Evolutionary conservation across 371 early-diverging fungal species (phyloP).

Genomic region (Gilbertella persicaria): DNA sequence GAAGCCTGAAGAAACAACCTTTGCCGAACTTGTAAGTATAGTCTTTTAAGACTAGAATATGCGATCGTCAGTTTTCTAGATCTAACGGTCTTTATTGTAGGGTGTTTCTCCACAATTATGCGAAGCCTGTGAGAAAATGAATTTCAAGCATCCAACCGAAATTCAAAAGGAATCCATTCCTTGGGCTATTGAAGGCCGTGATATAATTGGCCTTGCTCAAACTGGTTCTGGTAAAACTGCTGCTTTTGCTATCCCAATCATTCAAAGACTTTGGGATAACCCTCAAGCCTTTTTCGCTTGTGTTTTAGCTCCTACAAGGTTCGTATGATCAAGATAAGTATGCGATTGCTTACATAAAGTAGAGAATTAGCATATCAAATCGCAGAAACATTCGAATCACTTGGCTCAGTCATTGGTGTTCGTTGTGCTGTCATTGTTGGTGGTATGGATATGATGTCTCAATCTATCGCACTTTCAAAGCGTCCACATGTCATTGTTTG

Average conservation of each 20-base stretch:
- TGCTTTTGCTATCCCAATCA: constrained; percentile 96
- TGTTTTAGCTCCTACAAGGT: constrained; percentile 97
- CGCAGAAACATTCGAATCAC: constrained; percentile 88
- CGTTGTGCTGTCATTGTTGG: constrained; percentile 94
- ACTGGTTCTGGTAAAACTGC: too few relatives aligned
- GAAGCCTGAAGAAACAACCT: constrained; percentile 23
- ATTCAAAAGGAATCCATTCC: constrained; percentile 94
- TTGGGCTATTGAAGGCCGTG: constrained; percentile 84
- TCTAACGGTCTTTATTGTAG: constrained; percentile 26
- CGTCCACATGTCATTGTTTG: constrained; percentile 96
- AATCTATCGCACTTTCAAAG: constrained; percentile 91
- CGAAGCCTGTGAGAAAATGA: constrained; percentile 87
- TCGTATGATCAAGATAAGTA: constrained; percentile 11
- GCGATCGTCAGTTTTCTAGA: neutral
- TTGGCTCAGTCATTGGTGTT: constrained; percentile 94
- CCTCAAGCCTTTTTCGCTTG: constrained; percentile 93
- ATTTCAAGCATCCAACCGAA: constrained; percentile 90
- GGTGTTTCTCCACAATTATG: constrained; percentile 85
- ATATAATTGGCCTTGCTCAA: constrained; percentile 96
- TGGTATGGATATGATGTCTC: constrained; percentile 97
- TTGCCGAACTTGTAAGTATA: constrained; percentile 33
- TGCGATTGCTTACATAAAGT: neutral
- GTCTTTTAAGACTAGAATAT: neutral
- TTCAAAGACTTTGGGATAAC: constrained; percentile 88
- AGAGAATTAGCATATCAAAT: constrained; percentile 97